Evolutionary conservation across 768 basidiomycete genomes (phyloP).

Genomic region (Galerina sulciceps): DNA sequence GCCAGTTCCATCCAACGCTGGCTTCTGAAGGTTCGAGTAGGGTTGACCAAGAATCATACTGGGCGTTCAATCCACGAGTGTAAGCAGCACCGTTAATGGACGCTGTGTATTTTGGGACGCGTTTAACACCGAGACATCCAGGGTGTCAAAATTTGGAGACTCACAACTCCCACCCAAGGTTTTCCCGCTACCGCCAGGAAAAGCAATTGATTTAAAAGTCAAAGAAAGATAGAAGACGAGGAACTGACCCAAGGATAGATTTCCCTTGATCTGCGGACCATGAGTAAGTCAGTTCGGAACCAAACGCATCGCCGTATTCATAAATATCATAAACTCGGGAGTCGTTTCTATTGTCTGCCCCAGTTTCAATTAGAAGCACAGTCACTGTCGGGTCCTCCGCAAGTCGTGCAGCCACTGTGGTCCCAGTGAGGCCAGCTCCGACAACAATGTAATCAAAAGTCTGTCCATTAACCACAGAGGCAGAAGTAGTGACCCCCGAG

Average conservation of each 20-base stretch:
- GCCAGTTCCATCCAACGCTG: slow-evolving; percentile 51
- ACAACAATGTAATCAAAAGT: slow-evolving; percentile 49
- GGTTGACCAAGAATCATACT: slow-evolving; percentile 47
- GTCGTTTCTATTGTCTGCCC: slow-evolving; percentile 48
- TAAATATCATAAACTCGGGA: slow-evolving; percentile 51
- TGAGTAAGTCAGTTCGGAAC: slow-evolving; percentile 46
- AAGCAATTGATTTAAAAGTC: background rate
- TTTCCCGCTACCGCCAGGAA: slow-evolving; percentile 38
- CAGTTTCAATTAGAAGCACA: slow-evolving; percentile 57
- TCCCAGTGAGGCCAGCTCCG: slow-evolving; percentile 52
- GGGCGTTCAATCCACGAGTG: slow-evolving; percentile 45
- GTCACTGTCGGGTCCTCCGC: slow-evolving; percentile 45
- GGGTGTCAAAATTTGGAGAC: slow-evolving; percentile 9
- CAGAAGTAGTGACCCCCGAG: slow-evolving; percentile 36
- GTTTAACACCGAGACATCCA: background rate
- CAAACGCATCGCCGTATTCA: slow-evolving; percentile 44
- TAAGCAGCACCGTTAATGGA: slow-evolving; percentile 55
- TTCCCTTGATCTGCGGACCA: slow-evolving; percentile 48
- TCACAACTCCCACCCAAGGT: slow-evolving; percentile 48
- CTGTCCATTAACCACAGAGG: slow-evolving; percentile 35
- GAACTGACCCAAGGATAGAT: slow-evolving; percentile 41
- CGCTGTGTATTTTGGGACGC: slow-evolving; percentile 20
- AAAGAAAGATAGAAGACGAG: background rate
- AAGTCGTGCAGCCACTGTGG: slow-evolving; percentile 51
- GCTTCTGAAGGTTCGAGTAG: slow-evolving; percentile 44